Evolutionary conservation across 768 basidiomycete species (phyloP), one percentile per base, ranked within the genome.

Genomic region (Hortiboletus campestris): DNA sequence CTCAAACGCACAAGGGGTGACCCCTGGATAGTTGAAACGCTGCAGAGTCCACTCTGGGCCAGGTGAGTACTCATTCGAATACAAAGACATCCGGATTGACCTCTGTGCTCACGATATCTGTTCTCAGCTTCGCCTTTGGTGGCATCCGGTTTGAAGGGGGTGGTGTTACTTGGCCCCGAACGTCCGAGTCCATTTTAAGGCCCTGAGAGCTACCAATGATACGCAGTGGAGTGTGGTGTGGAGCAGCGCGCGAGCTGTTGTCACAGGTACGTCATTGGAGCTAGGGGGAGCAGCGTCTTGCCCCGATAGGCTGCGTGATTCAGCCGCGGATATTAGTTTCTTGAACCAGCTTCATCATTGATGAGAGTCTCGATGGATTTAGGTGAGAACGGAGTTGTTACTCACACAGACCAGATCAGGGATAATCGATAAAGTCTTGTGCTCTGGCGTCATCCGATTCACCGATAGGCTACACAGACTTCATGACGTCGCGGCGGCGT

Each of bases 31-130:
- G 13, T 65, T 60, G 62, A 86, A 86, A 31, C 62, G 40, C 13
- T 76, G 74, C 6, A 82, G 79, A 2, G 62, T 72, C 84, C 84
- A 85, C 62, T 77, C 85, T 85, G 50, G 17, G 53, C 4, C 6
- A 2, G n/a, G 44, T 63, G 46, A 57, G 51, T 28, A 49, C 29
- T 46, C 32, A 14, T 34, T 16, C 14, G 16, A 12, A 47, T 16
- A 17, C 20, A n/a, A 32, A 25, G 19, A 35, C 1, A 20, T 39
- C 22, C 17, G 36, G 39, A 46, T 49, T 44, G 49, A 67, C 74
- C 63, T 56, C 68, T 64, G 41, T 47, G 53, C 42, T 61, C 58
- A 12, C 68, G 61, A 52, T 46, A 32, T 40, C 63, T 67, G 49
- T 72, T 66, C 19, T 52, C 39, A 3, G 38, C 54, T 44, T 19